A percentile compares a stretch with the other conserved stretches of the same genome.
These are phyloP conservation scores for Cercophora scortea DNA, from an alignment of 495 filamentous ascomycete genomes.

Conservation along the genomic window DNA sequence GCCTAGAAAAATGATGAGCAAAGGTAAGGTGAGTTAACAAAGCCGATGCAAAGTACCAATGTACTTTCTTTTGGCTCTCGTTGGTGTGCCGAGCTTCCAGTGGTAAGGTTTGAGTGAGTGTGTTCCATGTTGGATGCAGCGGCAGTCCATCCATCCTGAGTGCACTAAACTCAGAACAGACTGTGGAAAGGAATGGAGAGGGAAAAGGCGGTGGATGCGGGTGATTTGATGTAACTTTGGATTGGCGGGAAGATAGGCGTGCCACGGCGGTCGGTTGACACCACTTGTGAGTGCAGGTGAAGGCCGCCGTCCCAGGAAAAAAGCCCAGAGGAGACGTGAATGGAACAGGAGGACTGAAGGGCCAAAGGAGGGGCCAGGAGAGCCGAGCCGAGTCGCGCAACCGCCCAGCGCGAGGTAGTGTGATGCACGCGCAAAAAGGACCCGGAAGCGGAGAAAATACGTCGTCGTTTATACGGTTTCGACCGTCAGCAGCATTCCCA, in stretches of 20 bases:
- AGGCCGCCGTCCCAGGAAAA: too few relatives aligned
- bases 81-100: too few relatives aligned
- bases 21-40: too few relatives aligned
- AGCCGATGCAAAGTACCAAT: too few relatives aligned
- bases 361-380: neutral
- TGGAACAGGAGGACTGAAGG: neutral
- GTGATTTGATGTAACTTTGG: neutral
- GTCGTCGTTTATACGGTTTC: neutral
- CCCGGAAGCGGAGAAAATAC: slow-evolving; percentile 2
- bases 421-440: neutral
- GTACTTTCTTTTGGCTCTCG: too few relatives aligned
- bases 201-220: slow-evolving; percentile 9
- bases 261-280: slow-evolving; percentile 4
- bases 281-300: neutral
- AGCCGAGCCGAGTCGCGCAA: slow-evolving; percentile 2
- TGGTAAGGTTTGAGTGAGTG: too few relatives aligned
- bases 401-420: neutral
- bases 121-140: slow-evolving; percentile 3
- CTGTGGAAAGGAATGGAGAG: neutral
- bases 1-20: too few relatives aligned
- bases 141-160: slow-evolving; percentile 2
- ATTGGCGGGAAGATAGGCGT: slow-evolving; percentile 3
- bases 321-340: neutral
- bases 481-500: neutral
- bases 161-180: slow-evolving; percentile 11